Evolutionary conservation across 139 green algal genomes (phyloP).

Genomic region (Mychonastes homosphaera): DNA sequence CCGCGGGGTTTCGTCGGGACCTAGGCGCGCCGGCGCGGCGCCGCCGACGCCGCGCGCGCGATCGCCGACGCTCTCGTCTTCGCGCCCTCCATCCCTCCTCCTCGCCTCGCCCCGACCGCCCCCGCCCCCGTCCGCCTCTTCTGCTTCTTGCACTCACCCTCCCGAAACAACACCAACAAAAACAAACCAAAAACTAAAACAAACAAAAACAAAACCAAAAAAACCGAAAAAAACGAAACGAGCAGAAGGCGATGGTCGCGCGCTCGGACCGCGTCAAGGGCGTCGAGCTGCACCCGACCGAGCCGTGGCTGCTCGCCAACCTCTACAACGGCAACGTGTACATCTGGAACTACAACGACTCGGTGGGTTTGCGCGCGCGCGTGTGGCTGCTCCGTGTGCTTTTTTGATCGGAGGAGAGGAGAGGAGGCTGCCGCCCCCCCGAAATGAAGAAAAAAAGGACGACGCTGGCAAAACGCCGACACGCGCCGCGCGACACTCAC

Average conservation of each 20-base stretch:
- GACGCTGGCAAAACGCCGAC: too few species aligned
- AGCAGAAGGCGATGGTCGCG: slow-evolving; percentile 81
- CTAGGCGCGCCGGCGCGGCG: too few species aligned
- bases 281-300: slow-evolving; percentile 95
- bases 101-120: neutral
- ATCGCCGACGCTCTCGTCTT: too few species aligned
- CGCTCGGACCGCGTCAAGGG: slow-evolving; percentile 95
- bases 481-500: neutral
- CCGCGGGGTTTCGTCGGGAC: too few species aligned
- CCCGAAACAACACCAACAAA: slow-evolving; percentile 12
- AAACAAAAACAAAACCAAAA: too few species aligned
- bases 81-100: too few species aligned
- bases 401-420: neutral
- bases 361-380: slow-evolving; percentile 25
- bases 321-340: slow-evolving; percentile 96
- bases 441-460: neutral
- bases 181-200: too few species aligned
- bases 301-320: slow-evolving; percentile 95
- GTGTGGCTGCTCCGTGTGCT: neutral
- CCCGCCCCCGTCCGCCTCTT: neutral
- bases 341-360: slow-evolving; percentile 92
- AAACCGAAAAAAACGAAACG: too few species aligned
- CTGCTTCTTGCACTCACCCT: slow-evolving; percentile 5
- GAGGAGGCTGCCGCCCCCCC: neutral
- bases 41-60: too few species aligned